These are phyloP conservation scores for Fusarium decemcellulare DNA, from an alignment of 2,329 filamentous ascomycete species.

Conservation along the genomic window DNA sequence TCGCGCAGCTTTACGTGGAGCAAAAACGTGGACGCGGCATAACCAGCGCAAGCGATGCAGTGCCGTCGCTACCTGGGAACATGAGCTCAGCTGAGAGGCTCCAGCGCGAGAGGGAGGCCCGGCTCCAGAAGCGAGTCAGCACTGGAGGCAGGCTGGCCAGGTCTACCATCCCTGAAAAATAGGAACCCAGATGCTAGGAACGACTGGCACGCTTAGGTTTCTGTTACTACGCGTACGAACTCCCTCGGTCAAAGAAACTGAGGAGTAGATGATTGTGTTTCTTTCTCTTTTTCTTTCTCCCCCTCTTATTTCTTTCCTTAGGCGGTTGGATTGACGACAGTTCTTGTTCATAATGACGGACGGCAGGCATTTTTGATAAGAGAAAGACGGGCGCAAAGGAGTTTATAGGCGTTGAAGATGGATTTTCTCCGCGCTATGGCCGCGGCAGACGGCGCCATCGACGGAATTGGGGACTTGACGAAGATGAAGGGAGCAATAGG, in stretches of 20 bases:
- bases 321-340: slow-evolving; percentile 30
- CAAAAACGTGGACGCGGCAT: slow-evolving; percentile 73
- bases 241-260: slow-evolving; percentile 45
- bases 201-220: slow-evolving; percentile 55
- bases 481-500: slow-evolving; percentile 14
- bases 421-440: slow-evolving; percentile 22
- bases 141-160: slow-evolving; percentile 81
- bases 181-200: slow-evolving; percentile 61
- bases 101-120: slow-evolving; percentile 75
- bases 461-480: slow-evolving; percentile 13
- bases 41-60: slow-evolving; percentile 67
- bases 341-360: slow-evolving; percentile 39
- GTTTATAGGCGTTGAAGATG: slow-evolving; percentile 43
- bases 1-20: slow-evolving; percentile 87
- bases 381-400: slow-evolving; percentile 41
- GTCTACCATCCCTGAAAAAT: slow-evolving; percentile 74
- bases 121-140: slow-evolving; percentile 84
- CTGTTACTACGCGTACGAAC: slow-evolving; percentile 54
- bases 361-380: slow-evolving; percentile 39
- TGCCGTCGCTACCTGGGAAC: slow-evolving; percentile 71
- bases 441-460: slow-evolving; percentile 15
- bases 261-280: slow-evolving; percentile 27
- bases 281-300: slow-evolving; percentile 13
- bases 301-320: slow-evolving; percentile 11
- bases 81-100: slow-evolving; percentile 62